Evolutionary conservation across 192 early-diverging fungal genomes (phyloP), one percentile per base, ranked within the genome.

Genomic region (Umbelopsis ramanniana): DNA sequence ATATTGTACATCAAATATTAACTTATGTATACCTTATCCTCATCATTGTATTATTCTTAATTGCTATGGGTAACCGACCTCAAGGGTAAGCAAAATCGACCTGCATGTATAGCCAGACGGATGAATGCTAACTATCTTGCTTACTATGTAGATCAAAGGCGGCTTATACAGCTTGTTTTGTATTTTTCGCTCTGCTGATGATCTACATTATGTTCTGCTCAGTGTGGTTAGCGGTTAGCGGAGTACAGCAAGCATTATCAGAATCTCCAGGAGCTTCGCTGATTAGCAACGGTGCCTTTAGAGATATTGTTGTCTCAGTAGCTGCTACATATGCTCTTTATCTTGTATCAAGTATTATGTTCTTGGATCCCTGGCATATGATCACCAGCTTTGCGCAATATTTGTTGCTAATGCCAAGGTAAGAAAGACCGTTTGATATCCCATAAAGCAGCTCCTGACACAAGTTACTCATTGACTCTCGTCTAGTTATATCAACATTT

Each of bases 281-380:
- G 19, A 54, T 89, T 55, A 33, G 74, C 26, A 75, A 88, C 47
- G 60, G 67, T 46, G 84, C 86, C 33, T 89, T 96, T 84, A 81
- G 91, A n/a, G 87, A 91, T 68, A 88, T 96, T 43, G 83, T 95
- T 37, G 73, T 96, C 43, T 93, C 94, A 29, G 72, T 95, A 71
- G 87, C 86, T 2, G 81, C 88, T 12, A 97, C 94, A 0, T 96
- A 93, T 76, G 91, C 89, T 7, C 66, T 97, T 50, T 96, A 94
- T 79, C 72, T 95, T 29, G 14, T 94, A 46, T 79, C 89, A 23
- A 93, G 91, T 52, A 71, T 95, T 50, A 57, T 94, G 52, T 91
- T 90, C 78, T 81, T 96, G 70, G 95, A 97, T 68, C 93, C 93
- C 9, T 93, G 90, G 91, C 96, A 97, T 77, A 93, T 94, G 90